Evolutionary conservation across 768 basidiomycete genomes (phyloP), one percentile per base, ranked within the genome.

Genomic region (Termitomyces sp.): DNA sequence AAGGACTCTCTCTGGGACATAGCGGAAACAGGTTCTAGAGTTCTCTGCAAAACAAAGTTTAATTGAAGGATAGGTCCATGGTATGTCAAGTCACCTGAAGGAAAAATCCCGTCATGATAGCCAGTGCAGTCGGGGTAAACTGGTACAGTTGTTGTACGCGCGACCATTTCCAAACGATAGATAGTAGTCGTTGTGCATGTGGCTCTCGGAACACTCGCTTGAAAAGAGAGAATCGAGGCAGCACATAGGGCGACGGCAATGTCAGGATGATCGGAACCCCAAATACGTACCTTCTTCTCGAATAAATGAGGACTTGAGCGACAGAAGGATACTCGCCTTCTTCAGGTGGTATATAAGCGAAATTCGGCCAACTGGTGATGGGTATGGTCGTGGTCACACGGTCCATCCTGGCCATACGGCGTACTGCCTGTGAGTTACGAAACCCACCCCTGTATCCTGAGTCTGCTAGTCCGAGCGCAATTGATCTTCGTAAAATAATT

Each of bases 41-140:
- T 50, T 50, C 23, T 37, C 49, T 50, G 16, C 3, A 17, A 35
- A 49, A 35, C 1, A 9, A 27, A n/a, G 30, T 17, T 32, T 8
- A 28, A 30, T 52, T 17, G 34, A 35, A 32, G 16, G 9, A n/a
- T 2, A 19, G 8, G 46, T 23, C 14, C 21, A 49, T 19, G 16
- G 46, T 19, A 12, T 7, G 28, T 17, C 27, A 11, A 47, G 30
- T 41, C 51, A 62, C 63, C 53, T 54, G 56, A 40, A 64, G 49
- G 40, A 52, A 60, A n/a, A 25, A 25, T 40, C 56, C 57, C 6
- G 43, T 54, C 56, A 64, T 56, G 42, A 64, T 54, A 30, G 61
- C 59, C 14, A 64, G 14, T 30, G 61, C 52, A 21, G 46, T 54
- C 6, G 54, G 39, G 2, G 47, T 54, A 27, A 64, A 60, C 23